Evolutionary conservation across 1,139 yeast species (phyloP), one percentile per base, ranked within the genome.

Genomic region (Suhomyces bribrorum): DNA sequence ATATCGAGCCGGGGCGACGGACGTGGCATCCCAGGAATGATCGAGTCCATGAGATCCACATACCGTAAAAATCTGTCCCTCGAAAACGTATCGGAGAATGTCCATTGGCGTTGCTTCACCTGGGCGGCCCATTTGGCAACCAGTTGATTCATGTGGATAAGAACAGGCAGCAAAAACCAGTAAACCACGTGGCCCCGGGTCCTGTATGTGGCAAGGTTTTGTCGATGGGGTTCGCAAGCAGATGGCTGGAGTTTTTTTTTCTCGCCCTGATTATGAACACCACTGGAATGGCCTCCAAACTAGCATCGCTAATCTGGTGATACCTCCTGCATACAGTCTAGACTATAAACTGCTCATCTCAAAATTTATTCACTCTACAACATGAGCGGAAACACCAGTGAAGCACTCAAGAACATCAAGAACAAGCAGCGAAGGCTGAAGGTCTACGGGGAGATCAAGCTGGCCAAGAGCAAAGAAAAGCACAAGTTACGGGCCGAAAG

Each of bases 361-460:
- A 26, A 18, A 18, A 17, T 35, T 30, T 30, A 13, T 28, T 31
- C 27, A 14, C 5, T 7, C n/a, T 20, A 27, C 32, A 33, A 20
- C 26, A 48, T 48, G 53, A 43, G 47, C 34, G 44, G 40, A 11
- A 48, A 37, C 35, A 53, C 65, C 5, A 60, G 65, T 43, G 69
- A 67, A 45, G 63, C 69, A 13, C 55, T 71, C 26, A 72, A 71
- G 56, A 57, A 56, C 43, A 80, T 87, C 43, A 81, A 76, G 57
- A 88, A 88, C 65, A 88, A 86, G 64, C 81, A 81, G 51, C 77
- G 79, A 54, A 79, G 97, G 49, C 95, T 86, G 61, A 79, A 85
- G 65, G 73, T 89, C 32, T 86, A 77, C 62, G 83, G 89, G 11
- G 79, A 82, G 43, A 62, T 86, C 45, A 85, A 83, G 59, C 84